A percentile compares a stretch with the other conserved stretches of the same genome.
phyloP scores from a whole-genome alignment of 306 rosid genomes.

The Medicago truncatula region MtrunA17r5.0-ANR NC_053049.1:37722001-37722500 shows the following conservation, averaged over 20 bases:
- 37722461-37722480: conserved; percentile 54
- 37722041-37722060: conserved; percentile 98
- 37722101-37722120: conserved; percentile 82
- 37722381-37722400: conserved; percentile 84
- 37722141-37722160: conserved; percentile 93
- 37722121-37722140: conserved; percentile 89
- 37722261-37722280: conserved; percentile 59
- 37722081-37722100: conserved; percentile 91
- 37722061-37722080: conserved; percentile 90
- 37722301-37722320: conserved; percentile 93
- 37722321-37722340: conserved; percentile 90
- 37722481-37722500: conserved; percentile 38
- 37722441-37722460: conserved; percentile 55
- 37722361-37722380: conserved; percentile 75
- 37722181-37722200: conserved; percentile 75
- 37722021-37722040: conserved; percentile 95
- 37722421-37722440: conserved; percentile 80
- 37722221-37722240: conserved; percentile 9
- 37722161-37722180: conserved; percentile 86
- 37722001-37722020: conserved; percentile 86
- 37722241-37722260: conserved; percentile 22
- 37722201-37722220: conserved; percentile 6
- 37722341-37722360: conserved; percentile 87
- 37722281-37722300: conserved; percentile 95
- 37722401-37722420: conserved; percentile 75